Percentiles rank a stretch among this genome's conserved stretches.
Evolutionary conservation across 805 yeast species (phyloP).

Genomic region (Ogataea haglerorum): DNA sequence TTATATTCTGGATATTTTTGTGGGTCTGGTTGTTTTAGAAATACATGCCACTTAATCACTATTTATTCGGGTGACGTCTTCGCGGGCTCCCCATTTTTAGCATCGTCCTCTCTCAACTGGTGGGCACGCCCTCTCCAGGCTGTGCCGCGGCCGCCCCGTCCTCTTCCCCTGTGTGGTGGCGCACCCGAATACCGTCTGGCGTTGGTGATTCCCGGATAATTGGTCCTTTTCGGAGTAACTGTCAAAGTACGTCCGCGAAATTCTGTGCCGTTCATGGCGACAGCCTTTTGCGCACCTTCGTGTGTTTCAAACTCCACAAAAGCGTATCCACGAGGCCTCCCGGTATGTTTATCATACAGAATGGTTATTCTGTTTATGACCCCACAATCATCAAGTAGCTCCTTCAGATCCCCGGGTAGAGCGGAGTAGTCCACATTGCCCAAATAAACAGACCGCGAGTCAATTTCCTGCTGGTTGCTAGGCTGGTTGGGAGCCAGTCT

Average conservation of each 20-base stretch:
- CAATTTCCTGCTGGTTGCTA: slow-evolving; percentile 49
- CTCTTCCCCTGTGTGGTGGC: neutral
- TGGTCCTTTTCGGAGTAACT: slow-evolving; percentile 74
- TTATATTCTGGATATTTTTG: slow-evolving; percentile 44
- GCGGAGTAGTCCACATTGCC: slow-evolving; percentile 82
- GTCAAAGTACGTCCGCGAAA: slow-evolving; percentile 67
- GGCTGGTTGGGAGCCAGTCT: slow-evolving; percentile 34
- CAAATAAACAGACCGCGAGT: slow-evolving; percentile 71
- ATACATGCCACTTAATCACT: neutral
- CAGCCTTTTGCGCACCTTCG: slow-evolving; percentile 59
- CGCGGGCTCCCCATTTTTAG: neutral
- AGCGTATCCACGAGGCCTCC: slow-evolving; percentile 83
- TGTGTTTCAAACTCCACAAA: slow-evolving; percentile 74
- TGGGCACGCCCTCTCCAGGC: neutral
- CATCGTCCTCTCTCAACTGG: neutral
- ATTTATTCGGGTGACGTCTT: neutral
- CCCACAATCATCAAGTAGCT: slow-evolving; percentile 67
- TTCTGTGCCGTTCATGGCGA: slow-evolving; percentile 57
- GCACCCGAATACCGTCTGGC: neutral
- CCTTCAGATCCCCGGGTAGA: slow-evolving; percentile 72
- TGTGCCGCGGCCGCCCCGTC: slow-evolving; percentile 5
- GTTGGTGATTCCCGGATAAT: slow-evolving; percentile 51
- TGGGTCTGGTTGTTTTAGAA: slow-evolving; percentile 36
- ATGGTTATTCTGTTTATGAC: slow-evolving; percentile 78
- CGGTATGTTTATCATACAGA: slow-evolving; percentile 63